Percentiles rank a stretch among this genome's conserved stretches.
Evolutionary conservation across 1,284 basidiomycete genomes (phyloP).

Genomic region (Ustilago vetiveriae): DNA sequence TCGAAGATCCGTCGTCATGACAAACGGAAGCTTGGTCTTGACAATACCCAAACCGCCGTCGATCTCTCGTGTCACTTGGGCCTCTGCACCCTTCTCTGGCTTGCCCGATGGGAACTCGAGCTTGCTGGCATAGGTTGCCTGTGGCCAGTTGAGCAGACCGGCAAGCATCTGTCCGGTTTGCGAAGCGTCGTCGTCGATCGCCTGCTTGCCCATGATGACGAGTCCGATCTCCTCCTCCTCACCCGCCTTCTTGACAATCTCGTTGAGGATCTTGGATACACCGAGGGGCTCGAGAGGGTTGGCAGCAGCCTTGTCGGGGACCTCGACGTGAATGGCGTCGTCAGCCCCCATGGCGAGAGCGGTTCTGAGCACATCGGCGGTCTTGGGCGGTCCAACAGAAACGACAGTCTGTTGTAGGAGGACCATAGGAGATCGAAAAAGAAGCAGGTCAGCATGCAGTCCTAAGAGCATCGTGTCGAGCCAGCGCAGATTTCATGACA

Average conservation of each 20-base stretch:
- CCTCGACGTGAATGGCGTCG: slow-evolving; percentile 87
- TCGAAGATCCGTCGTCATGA: slow-evolving; percentile 92
- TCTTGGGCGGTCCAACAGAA: slow-evolving; percentile 90
- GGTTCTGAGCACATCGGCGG: slow-evolving; percentile 88
- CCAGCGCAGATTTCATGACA: background rate
- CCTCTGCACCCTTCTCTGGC: slow-evolving; percentile 74
- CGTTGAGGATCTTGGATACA: slow-evolving; percentile 83
- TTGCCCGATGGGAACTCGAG: slow-evolving; percentile 75
- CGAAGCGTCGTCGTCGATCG: slow-evolving; percentile 96
- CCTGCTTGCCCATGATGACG: slow-evolving; percentile 97
- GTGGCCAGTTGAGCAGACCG: slow-evolving; percentile 88
- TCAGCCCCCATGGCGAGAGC: slow-evolving; percentile 99
- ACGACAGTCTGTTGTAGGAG: slow-evolving; percentile 73
- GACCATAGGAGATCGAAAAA: background rate
- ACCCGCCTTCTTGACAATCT: slow-evolving; percentile 78
- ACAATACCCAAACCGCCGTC: slow-evolving; percentile 92
- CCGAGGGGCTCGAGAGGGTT: slow-evolving; percentile 81
- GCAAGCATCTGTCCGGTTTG: slow-evolving; percentile 98
- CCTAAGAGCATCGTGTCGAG: background rate
- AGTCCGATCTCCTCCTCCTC: slow-evolving; percentile 76
- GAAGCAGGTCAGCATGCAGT: background rate
- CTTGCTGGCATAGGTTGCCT: slow-evolving; percentile 94
- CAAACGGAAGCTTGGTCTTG: slow-evolving; percentile 80
- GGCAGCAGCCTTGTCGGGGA: slow-evolving; percentile 72
- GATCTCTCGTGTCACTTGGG: slow-evolving; percentile 85